These are phyloP conservation scores for Phoma sp. DNA, from an alignment of 2,329 filamentous ascomycete species.

Conservation along the genomic window DNA sequence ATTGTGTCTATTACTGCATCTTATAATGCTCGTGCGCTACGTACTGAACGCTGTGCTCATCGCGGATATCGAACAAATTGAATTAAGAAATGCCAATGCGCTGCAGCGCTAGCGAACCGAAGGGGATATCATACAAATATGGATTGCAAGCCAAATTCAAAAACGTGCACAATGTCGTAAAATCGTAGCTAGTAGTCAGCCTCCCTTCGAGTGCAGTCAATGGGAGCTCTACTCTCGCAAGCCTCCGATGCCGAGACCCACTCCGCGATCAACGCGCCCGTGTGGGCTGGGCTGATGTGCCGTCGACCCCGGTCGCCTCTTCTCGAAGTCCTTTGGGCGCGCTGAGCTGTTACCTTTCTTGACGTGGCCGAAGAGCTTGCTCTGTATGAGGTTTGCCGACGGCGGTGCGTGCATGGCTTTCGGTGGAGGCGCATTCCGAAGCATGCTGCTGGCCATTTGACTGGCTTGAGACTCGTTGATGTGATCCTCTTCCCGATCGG, in stretches of 20 bases:
- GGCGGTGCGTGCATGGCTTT: slow-evolving; percentile 39
- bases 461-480: slow-evolving; percentile 77
- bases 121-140: slow-evolving; percentile 27
- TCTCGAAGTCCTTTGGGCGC: slow-evolving; percentile 40
- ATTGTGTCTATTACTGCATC: slow-evolving; percentile 4
- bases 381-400: slow-evolving; percentile 55
- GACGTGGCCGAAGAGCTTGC: slow-evolving; percentile 67
- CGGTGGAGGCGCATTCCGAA: slow-evolving; percentile 63
- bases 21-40: slow-evolving; percentile 1
- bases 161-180: slow-evolving; percentile 12
- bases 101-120: slow-evolving; percentile 12
- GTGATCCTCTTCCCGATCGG: slow-evolving; percentile 70
- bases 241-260: slow-evolving; percentile 64
- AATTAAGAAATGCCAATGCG: slow-evolving; percentile 1
- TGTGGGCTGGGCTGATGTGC: slow-evolving; percentile 45
- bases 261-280: slow-evolving; percentile 54
- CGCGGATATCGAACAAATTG: slow-evolving; percentile 1
- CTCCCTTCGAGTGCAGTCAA: slow-evolving; percentile 17
- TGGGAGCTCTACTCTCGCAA: slow-evolving; percentile 37
- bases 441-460: slow-evolving; percentile 76
- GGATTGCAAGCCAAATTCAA: slow-evolving; percentile 3
- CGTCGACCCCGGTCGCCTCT: slow-evolving; percentile 36
- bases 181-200: slow-evolving; percentile 23
- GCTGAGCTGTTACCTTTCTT: slow-evolving; percentile 58
- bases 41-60: not conserved